Evolutionary conservation across 2,329 filamentous ascomycete species (phyloP).

Genomic region (Bertia moriformis): DNA sequence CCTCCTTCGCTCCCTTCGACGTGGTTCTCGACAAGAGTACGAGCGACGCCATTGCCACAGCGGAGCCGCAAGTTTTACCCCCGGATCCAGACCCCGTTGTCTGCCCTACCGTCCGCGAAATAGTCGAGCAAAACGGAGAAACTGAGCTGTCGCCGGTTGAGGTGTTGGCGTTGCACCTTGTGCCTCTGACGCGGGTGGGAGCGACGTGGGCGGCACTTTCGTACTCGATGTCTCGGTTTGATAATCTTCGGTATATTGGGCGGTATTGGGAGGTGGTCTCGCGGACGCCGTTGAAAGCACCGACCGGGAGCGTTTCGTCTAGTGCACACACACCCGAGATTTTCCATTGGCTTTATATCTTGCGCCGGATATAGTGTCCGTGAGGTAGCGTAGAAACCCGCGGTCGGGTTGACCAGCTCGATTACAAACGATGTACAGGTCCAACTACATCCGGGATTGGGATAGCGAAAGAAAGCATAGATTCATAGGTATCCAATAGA

Average conservation of each 20-base stretch:
- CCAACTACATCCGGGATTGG: too few species aligned
- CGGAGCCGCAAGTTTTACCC: conserved; percentile 6
- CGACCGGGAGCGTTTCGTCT: conserved; percentile 10
- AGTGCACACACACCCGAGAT: conserved; percentile 14
- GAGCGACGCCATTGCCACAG: conserved; percentile 18
- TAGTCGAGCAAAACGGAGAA: conserved; percentile 4
- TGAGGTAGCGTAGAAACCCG: not conserved
- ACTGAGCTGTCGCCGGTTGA: conserved; percentile 15
- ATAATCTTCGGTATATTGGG: conserved; percentile 9
- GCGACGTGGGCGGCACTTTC: conserved; percentile 15
- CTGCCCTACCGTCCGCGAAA: conserved; percentile 10
- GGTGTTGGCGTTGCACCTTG: conserved; percentile 15
- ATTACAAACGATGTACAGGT: too few species aligned
- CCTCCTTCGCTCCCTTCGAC: conserved; percentile 13
- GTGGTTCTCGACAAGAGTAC: conserved; percentile 19
- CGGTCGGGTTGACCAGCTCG: too few species aligned
- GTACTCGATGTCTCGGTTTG: conserved; percentile 17
- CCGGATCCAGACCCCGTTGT: not conserved
- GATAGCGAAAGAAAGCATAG: too few species aligned
- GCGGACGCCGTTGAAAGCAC: conserved; percentile 14
- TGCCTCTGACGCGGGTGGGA: conserved; percentile 11
- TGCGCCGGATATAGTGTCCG: conserved; percentile 5
- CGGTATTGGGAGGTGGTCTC: conserved; percentile 13
- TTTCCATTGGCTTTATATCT: conserved; percentile 18
- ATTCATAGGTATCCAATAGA: too few species aligned